A percentile compares a stretch with the other conserved stretches of the same genome.
These are phyloP conservation scores for Croton laevigatus DNA, from an alignment of 441 rosid species.

Conservation along the genomic window DNA sequence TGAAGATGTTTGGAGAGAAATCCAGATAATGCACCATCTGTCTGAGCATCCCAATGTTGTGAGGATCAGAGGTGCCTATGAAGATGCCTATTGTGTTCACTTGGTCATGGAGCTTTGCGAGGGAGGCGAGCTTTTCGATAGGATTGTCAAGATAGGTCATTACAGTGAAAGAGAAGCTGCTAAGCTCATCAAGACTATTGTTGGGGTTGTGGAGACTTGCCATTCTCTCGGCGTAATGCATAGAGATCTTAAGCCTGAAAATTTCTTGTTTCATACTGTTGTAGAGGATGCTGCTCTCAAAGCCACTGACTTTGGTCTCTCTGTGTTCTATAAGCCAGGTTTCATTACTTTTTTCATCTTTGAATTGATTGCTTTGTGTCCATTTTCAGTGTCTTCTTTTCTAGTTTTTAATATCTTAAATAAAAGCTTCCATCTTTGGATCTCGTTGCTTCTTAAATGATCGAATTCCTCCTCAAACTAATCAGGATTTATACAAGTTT, in stretches of 20 bases:
- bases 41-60: slow-evolving; percentile 74
- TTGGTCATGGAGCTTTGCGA: slow-evolving; percentile 87
- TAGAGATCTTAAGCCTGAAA: slow-evolving; percentile 91
- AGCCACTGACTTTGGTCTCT: slow-evolving; percentile 85
- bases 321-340: slow-evolving; percentile 84
- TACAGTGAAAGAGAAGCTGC: slow-evolving; percentile 83
- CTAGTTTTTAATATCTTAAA: not conserved
- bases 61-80: slow-evolving; percentile 62
- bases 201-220: slow-evolving; percentile 69
- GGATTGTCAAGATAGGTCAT: slow-evolving; percentile 74
- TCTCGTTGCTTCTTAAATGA: not conserved
- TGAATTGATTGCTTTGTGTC: not conserved
- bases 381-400: slow-evolving; percentile 25
- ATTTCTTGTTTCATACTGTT: slow-evolving; percentile 61
- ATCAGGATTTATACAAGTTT: not conserved
- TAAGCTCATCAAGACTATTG: slow-evolving; percentile 73
- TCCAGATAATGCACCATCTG: slow-evolving; percentile 89
- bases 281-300: slow-evolving; percentile 70
- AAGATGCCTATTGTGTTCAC: slow-evolving; percentile 64
- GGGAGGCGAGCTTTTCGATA: slow-evolving; percentile 84
- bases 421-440: slow-evolving; percentile 6
- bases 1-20: slow-evolving; percentile 81
- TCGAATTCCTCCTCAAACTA: not conserved
- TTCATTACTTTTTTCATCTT: not conserved
- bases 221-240: slow-evolving; percentile 90